Evolutionary conservation across 1,139 yeast genomes (phyloP).

Genomic region (Kluyveromyces sp.): DNA sequence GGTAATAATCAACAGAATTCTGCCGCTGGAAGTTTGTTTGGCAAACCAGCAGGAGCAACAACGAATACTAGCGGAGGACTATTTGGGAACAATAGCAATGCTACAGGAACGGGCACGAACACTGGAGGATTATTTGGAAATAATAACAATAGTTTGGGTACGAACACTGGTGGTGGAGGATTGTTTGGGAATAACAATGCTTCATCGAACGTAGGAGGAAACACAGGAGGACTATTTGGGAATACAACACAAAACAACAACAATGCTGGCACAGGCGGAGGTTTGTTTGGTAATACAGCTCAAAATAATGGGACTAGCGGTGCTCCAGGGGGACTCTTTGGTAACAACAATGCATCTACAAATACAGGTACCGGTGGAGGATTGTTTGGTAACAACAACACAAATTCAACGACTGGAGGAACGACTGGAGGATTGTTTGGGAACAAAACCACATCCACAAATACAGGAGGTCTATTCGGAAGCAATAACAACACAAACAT

Average conservation of each 20-base stretch:
- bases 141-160: too few species aligned
- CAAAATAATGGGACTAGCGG: constrained; percentile 4
- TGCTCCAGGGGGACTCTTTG: constrained; percentile 15
- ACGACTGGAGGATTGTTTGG: constrained; percentile 38
- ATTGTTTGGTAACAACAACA: too few species aligned
- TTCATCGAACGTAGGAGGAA: not conserved
- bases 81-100: constrained; percentile 3
- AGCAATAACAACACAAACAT: not conserved
- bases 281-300: constrained; percentile 13
- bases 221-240: constrained; percentile 18
- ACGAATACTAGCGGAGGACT: not conserved
- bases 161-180: constrained; percentile 25
- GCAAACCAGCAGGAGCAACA: too few species aligned
- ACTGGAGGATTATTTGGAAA: constrained; percentile 8
- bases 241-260: constrained; percentile 6
- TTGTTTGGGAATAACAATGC: constrained; percentile 28
- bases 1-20: too few species aligned
- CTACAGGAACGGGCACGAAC: constrained; percentile 7
- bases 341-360: constrained; percentile 5
- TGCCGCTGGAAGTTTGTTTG: too few species aligned
- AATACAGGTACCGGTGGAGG: not conserved
- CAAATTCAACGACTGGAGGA: not conserved
- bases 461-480: constrained; percentile 8
- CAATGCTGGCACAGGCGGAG: constrained; percentile 9
- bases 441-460: constrained; percentile 10